phyloP scores from a whole-genome alignment of 257 asterid species.

The Solanum rostratum region DNA sequence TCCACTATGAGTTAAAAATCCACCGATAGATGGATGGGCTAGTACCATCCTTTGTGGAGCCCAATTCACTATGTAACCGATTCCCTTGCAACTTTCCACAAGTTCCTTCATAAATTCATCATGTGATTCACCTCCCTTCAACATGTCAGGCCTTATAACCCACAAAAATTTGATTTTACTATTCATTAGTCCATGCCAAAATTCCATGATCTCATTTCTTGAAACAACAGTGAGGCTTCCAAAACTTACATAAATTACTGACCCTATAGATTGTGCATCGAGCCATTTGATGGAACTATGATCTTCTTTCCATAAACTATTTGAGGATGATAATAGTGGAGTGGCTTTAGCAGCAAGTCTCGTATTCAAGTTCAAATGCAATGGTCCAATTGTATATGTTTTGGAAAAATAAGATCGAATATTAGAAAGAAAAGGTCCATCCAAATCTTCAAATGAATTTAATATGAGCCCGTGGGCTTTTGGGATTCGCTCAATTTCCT shows the following conservation, averaged over 20 bases:
- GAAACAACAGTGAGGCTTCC: constrained; percentile 14
- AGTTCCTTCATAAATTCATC: neutral
- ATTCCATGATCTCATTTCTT: constrained; percentile 6
- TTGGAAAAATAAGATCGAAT: constrained; percentile 10
- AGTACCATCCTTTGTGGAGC: constrained; percentile 17
- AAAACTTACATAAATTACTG: constrained; percentile 22
- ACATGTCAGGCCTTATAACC: constrained; percentile 12
- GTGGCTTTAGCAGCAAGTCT: neutral
- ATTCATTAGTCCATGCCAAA: constrained; percentile 18
- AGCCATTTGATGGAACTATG: constrained; percentile 14
- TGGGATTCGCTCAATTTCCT: neutral
- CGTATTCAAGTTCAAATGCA: constrained; percentile 4
- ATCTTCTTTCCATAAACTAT: constrained; percentile 24
- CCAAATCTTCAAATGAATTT: constrained; percentile 25
- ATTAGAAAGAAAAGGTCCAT: constrained; percentile 6
- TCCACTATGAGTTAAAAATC: constrained; percentile 3
- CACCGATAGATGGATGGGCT: constrained; percentile 12
- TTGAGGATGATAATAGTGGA: neutral
- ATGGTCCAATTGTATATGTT: constrained; percentile 20
- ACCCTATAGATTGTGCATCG: constrained; percentile 5
- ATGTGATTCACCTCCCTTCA: neutral
- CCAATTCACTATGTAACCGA: constrained; percentile 18
- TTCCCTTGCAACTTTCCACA: neutral
- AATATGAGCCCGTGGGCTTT: constrained; percentile 16
- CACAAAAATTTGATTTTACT: constrained; percentile 18